A percentile compares a stretch with the other conserved stretches of the same genome.
Conservation (phyloP, 2,329 filamentous ascomycete species). For the Pyrenophora graminea region DNA sequence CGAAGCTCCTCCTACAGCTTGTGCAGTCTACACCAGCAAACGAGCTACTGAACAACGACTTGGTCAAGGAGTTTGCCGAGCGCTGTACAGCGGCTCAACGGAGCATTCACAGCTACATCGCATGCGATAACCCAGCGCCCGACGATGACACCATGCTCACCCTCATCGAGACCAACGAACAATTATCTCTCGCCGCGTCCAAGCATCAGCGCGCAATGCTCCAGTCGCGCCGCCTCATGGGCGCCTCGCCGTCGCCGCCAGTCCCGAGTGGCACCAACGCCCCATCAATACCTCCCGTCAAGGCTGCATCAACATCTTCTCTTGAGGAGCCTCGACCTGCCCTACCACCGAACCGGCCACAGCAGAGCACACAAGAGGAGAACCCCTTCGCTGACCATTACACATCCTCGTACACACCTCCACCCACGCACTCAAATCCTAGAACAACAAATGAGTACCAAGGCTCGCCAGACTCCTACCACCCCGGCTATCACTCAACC, state of each 20-base stretch:
- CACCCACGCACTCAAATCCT: conserved; percentile 22
- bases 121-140: conserved; percentile 74
- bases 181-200: conserved; percentile 78
- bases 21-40: conserved; percentile 79
- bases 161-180: conserved; percentile 92
- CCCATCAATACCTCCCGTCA: conserved; percentile 25
- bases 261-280: conserved; percentile 16
- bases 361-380: conserved; percentile 25
- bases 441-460: conserved; percentile 23
- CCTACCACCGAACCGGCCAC: conserved; percentile 16
- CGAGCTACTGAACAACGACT: conserved; percentile 80
- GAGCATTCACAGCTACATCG: conserved; percentile 85
- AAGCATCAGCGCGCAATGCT: conserved; percentile 81
- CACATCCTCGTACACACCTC: conserved; percentile 38
- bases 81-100: conserved; percentile 80
- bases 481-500: conserved; percentile 45
- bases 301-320: conserved; percentile 6
- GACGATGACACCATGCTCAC: conserved; percentile 94
- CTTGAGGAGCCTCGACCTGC: conserved; percentile 1
- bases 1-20: conserved; percentile 88
- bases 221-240: conserved; percentile 56
- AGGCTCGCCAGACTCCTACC: conserved; percentile 33
- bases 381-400: conserved; percentile 52
- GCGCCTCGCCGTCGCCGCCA: conserved; percentile 32
- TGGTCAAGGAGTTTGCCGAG: conserved; percentile 89